Percentiles rank a stretch among this genome's conserved stretches.
These are phyloP conservation scores for Torrubiellomyces zombiae DNA, from an alignment of 2,329 filamentous ascomycete genomes.

Conservation along the genomic window DNA sequence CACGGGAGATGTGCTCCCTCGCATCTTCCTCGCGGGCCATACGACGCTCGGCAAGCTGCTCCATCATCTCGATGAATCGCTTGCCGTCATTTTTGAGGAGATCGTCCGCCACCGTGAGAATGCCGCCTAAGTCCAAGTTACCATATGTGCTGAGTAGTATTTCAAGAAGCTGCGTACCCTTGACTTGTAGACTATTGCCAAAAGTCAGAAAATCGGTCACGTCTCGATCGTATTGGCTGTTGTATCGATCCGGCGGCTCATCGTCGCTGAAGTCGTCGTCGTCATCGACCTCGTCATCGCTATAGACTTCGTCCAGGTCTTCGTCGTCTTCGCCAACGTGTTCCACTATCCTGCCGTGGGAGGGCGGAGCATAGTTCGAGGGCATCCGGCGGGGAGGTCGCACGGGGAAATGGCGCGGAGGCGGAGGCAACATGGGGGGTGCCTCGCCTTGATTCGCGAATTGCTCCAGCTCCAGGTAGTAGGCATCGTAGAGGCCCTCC, in stretches of 20 bases:
- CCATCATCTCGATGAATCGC: conserved; percentile 99
- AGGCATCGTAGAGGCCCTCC: conserved; percentile 93
- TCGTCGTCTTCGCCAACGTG: conserved; percentile 40
- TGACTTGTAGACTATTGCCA: conserved; percentile 90
- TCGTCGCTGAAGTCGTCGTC: conserved; percentile 50
- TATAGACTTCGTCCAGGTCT: conserved; percentile 33
- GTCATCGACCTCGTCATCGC: conserved; percentile 37
- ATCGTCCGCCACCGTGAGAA: conserved; percentile 96
- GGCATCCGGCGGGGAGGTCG: conserved; percentile 41
- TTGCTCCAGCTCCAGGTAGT: conserved; percentile 94
- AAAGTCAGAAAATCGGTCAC: conserved; percentile 90
- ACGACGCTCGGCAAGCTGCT: conserved; percentile 88
- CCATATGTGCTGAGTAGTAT: conserved; percentile 26
- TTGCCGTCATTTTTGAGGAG: conserved; percentile 97
- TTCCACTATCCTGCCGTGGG: conserved; percentile 57
- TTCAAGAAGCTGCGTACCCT: conserved; percentile 43
- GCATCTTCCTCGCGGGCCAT: conserved; percentile 95
- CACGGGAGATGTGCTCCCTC: conserved; percentile 40
- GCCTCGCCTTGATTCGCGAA: conserved; percentile 75
- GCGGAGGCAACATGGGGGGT: conserved; percentile 30
- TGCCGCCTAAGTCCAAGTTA: conserved; percentile 58
- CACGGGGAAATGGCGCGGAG: conserved; percentile 43
- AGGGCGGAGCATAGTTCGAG: conserved; percentile 44
- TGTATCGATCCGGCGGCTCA: conserved; percentile 51
- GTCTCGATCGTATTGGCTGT: conserved; percentile 44